Percentiles rank a stretch among this genome's conserved stretches.
These are phyloP conservation scores for Rhinocladiella mackenziei DNA, from an alignment of 2,329 filamentous ascomycete genomes.

Conservation along the genomic window DNA sequence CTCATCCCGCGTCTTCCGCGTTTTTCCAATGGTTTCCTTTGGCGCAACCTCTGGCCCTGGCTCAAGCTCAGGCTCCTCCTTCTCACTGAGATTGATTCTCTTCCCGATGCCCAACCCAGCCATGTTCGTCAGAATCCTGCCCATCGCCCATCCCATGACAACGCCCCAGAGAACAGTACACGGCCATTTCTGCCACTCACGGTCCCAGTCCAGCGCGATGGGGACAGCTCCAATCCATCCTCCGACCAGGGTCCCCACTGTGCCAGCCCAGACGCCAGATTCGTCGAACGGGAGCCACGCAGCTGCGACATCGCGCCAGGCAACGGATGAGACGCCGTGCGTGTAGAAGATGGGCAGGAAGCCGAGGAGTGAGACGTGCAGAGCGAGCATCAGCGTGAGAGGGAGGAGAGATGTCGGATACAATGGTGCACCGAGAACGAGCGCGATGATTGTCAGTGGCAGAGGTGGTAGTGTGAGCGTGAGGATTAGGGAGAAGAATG, in stretches of 20 bases:
- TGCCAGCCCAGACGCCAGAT: slow-evolving; percentile 65
- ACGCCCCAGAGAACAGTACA: slow-evolving; percentile 82
- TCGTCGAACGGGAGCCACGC: slow-evolving; percentile 73
- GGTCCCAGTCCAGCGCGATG: slow-evolving; percentile 95
- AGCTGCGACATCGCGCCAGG: slow-evolving; percentile 67
- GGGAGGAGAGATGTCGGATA: slow-evolving; percentile 64
- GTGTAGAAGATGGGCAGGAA: slow-evolving; percentile 79
- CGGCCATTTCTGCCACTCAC: slow-evolving; percentile 98
- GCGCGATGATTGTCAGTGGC: slow-evolving; percentile 55
- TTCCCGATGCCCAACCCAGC: slow-evolving; percentile 22
- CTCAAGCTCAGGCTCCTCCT: slow-evolving; percentile 14
- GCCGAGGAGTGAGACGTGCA: slow-evolving; percentile 75
- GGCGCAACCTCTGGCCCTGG: not conserved
- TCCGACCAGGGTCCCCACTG: slow-evolving; percentile 72
- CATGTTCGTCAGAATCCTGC: slow-evolving; percentile 36
- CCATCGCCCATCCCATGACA: slow-evolving; percentile 72
- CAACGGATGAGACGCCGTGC: slow-evolving; percentile 68
- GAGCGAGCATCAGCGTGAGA: slow-evolving; percentile 74
- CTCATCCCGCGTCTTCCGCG: not conserved
- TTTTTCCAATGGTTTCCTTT: no score
- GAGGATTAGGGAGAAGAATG: slow-evolving; percentile 57
- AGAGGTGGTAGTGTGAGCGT: slow-evolving; percentile 52
- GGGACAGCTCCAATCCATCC: slow-evolving; percentile 93
- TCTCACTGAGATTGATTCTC: slow-evolving; percentile 30
- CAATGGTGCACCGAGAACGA: slow-evolving; percentile 84